Evolutionary conservation across 1,284 basidiomycete species (phyloP), one percentile per base, ranked within the genome.

Genomic region (Inonotus obliquus): DNA sequence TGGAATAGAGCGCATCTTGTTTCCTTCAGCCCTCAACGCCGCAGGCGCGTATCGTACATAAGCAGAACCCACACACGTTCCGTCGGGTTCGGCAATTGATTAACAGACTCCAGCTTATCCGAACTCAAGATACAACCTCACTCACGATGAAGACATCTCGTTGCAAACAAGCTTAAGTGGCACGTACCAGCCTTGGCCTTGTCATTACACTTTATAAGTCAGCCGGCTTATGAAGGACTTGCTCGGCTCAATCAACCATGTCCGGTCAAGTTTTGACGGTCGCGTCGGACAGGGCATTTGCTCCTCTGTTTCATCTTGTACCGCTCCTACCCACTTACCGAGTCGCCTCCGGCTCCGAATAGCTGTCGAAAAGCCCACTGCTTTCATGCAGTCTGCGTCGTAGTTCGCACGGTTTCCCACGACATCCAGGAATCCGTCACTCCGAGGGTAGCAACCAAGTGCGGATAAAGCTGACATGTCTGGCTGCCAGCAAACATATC

Each of bases 41-140:
- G 25, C 32, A 23, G 13, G 5, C 37, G 6, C 19, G n/a, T n/a
- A n/a, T n/a, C 19, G n/a, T 23, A 27, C 47, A 49, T 49, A 44
- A 38, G 14, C 23, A 25, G 29, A 29, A 47, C 27, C n/a, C 27
- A 47, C 27, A 32, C 27, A 47, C 55, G 47, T 35, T 47, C 55
- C 55, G 55, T 14, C 55, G 55, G 39, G 41, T 21, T 47, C 55
- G 55, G 55, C 29, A 29, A 48, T 48, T 57, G 44, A 45, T 57
- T 32, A 47, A 47, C 9, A 32, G 9, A 32, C 32, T 32, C 41
- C 41, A 47, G 27, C 5, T 14, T 29, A 13, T 13, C 17, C 32
- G 29, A 32, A 35, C 51, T 35, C 32, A 32, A 52, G 35, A 35
- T 35, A 17, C 51, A 19, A 27, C 23, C 49, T 25, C 32, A 25